Evolutionary conservation across 2,329 filamentous ascomycete genomes (phyloP).

Genomic region (Rhexocercosporidium sp.): DNA sequence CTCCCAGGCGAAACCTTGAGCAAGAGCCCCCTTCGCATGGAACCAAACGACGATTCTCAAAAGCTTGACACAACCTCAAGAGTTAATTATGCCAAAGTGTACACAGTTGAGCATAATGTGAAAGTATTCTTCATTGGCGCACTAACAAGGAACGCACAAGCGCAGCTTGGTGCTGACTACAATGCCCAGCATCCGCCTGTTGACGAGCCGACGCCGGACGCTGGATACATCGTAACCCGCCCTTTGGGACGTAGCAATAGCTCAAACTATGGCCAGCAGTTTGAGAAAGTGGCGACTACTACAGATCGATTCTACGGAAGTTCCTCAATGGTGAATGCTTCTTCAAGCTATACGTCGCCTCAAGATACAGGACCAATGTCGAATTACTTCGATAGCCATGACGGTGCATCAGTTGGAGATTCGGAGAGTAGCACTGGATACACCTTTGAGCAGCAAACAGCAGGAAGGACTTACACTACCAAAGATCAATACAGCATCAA

Average conservation of each 20-base stretch:
- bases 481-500: too few species aligned
- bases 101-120: constrained; percentile 39
- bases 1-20: constrained; percentile 9
- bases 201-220: not conserved
- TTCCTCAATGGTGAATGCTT: too few species aligned
- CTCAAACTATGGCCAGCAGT: too few species aligned
- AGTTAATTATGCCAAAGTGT: constrained; percentile 39
- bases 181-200: not conserved
- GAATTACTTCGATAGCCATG: too few species aligned
- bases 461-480: too few species aligned
- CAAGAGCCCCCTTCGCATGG: constrained; percentile 24
- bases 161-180: not conserved
- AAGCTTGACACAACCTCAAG: constrained; percentile 26
- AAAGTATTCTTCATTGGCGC: constrained; percentile 35
- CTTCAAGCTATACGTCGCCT: too few species aligned
- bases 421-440: too few species aligned
- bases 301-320: too few species aligned
- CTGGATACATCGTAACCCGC: not conserved
- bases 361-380: too few species aligned
- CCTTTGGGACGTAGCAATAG: not conserved
- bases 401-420: too few species aligned
- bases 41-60: not conserved
- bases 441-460: too few species aligned
- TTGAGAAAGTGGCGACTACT: too few species aligned
- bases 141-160: not conserved